These are phyloP conservation scores for Naganishia friedmannii DNA, from an alignment of 768 basidiomycete genomes.

Conservation along the genomic window DNA sequence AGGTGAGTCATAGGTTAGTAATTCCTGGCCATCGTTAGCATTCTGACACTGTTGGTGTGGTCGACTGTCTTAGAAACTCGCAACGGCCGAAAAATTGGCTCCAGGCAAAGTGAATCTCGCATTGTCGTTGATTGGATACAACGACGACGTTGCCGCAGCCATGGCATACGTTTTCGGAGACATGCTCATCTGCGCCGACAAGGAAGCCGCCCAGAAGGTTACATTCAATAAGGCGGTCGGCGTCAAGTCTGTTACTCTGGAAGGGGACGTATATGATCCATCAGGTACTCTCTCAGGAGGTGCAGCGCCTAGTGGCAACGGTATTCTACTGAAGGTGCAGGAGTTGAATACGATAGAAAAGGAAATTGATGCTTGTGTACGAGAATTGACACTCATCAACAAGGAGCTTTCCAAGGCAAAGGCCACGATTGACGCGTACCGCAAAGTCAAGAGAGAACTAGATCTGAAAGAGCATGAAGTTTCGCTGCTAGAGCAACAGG, in stretches of 20 bases:
- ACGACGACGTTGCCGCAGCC: constrained; percentile 75
- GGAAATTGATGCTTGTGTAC: constrained; percentile 59
- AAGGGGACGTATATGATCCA: constrained; percentile 95
- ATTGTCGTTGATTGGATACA: constrained; percentile 80
- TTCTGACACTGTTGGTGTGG: too few relatives aligned
- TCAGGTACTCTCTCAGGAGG: constrained; percentile 91
- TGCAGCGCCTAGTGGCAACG: constrained; percentile 68
- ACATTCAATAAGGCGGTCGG: constrained; percentile 73
- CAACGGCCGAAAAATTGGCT: constrained; percentile 67
- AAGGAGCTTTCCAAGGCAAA: constrained; percentile 58
- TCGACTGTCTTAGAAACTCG: constrained; percentile 63
- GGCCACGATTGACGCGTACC: constrained; percentile 52
- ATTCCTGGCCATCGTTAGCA: too few relatives aligned
- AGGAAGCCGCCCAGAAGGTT: constrained; percentile 77
- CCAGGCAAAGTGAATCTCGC: constrained; percentile 79
- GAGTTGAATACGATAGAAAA: constrained; percentile 69
- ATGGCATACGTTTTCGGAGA: constrained; percentile 92
- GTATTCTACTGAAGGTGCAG: constrained; percentile 76
- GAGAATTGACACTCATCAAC: constrained; percentile 59
- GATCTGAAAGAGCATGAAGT: constrained; percentile 90
- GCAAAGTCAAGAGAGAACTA: constrained; percentile 62
- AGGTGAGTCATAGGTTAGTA: constrained; percentile 53
- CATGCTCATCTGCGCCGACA: constrained; percentile 84
- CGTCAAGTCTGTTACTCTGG: constrained; percentile 82
- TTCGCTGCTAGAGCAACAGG: constrained; percentile 73